Conservation (phyloP, 768 basidiomycete genomes). For the Tricholoma matsutake region DNA sequence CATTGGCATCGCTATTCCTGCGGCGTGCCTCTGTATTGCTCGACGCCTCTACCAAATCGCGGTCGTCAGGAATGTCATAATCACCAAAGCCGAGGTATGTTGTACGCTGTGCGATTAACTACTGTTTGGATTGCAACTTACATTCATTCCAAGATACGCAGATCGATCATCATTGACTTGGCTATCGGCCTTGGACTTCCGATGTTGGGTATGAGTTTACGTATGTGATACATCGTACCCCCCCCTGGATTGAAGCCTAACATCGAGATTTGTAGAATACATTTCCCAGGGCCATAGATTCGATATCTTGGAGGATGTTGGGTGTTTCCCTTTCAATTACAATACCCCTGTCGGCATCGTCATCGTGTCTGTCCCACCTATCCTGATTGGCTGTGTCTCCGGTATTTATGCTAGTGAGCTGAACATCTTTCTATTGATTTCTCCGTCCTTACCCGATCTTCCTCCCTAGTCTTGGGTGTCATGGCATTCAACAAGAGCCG, state of each 20-base stretch:
- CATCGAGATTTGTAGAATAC: conserved; percentile 32
- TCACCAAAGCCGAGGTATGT: conserved; percentile 18
- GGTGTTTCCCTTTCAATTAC: conserved; percentile 40
- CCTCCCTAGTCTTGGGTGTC: conserved; percentile 27
- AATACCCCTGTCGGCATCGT: conserved; percentile 34
- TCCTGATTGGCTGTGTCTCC: conserved; percentile 38
- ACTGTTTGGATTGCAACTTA: not conserved
- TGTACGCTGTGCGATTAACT: no score
- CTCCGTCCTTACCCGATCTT: not conserved
- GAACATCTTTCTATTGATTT: not conserved
- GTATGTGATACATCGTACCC: conserved; percentile 3
- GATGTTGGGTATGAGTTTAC: conserved; percentile 29
- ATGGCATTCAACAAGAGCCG: conserved; percentile 34
- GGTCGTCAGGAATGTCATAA: not conserved
- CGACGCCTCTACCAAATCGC: not conserved
- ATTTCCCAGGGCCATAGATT: conserved; percentile 47
- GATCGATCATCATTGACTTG: conserved; percentile 48
- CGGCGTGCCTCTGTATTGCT: not conserved
- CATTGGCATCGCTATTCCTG: not conserved
- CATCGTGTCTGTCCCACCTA: conserved; percentile 36
- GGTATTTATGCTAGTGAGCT: conserved; percentile 37
- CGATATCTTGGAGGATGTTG: conserved; percentile 44
- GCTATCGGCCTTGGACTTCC: conserved; percentile 53
- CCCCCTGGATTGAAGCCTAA: not conserved
- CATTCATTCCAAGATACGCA: conserved; percentile 33